Percentiles rank a stretch among this genome's conserved stretches.
Conservation (phyloP, 2,329 filamentous ascomycete genomes). For the Monilinia fructigena region DNA sequence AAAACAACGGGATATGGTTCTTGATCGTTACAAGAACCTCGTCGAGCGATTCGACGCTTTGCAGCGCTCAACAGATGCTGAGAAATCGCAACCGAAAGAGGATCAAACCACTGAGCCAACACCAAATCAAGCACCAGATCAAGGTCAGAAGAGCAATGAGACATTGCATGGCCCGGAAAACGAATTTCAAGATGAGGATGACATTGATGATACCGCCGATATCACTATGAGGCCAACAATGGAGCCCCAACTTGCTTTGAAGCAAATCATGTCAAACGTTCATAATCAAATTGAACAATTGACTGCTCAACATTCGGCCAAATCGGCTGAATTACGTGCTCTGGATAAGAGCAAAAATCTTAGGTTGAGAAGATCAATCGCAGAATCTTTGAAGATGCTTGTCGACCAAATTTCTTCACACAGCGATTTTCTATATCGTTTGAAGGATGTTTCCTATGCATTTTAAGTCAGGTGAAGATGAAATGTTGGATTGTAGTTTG, state of each 20-base stretch:
- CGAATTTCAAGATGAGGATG: background rate
- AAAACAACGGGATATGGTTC: conserved; percentile 16
- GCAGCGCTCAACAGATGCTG: conserved; percentile 1
- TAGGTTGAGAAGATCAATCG: conserved; percentile 14
- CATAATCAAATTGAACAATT: conserved; percentile 14
- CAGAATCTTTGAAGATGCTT: conserved; percentile 16
- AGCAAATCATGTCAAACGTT: conserved; percentile 11
- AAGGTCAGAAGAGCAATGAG: background rate
- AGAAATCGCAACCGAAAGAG: conserved; percentile 3
- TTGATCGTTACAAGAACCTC: conserved; percentile 11
- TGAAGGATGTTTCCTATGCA: conserved; percentile 18
- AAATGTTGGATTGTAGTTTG: background rate
- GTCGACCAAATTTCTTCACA: conserved; percentile 18
- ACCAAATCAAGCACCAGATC: background rate
- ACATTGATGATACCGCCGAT: background rate
- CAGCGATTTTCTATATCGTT: conserved; percentile 16
- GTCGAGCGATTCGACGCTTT: conserved; percentile 14
- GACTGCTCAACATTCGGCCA: conserved; percentile 13
- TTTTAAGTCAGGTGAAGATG: background rate
- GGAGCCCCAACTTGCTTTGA: conserved; percentile 11
- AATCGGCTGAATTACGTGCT: conserved; percentile 7
- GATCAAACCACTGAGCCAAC: background rate
- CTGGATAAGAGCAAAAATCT: conserved; percentile 19
- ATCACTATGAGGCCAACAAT: conserved; percentile 15
- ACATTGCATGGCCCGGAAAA: background rate